phyloP scores from a whole-genome alignment of 2,329 filamentous ascomycete genomes.

The Pseudopyricularia javanii region DNA sequence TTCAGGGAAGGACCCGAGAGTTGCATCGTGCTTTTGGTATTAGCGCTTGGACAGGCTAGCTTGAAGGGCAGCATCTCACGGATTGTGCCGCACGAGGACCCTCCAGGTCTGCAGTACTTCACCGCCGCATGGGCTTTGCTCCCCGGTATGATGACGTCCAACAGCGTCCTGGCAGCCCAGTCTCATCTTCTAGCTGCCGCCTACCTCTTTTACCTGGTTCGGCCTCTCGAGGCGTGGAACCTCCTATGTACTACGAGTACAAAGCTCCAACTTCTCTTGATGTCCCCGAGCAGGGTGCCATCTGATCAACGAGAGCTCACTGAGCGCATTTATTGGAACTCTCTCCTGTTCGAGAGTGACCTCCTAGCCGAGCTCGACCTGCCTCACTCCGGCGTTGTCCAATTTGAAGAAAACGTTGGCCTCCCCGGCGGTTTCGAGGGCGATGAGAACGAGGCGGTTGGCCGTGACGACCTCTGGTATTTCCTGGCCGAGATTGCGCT shows the following conservation, averaged over 20 bases:
- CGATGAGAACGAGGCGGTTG: slow-evolving; percentile 50
- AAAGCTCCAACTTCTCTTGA: slow-evolving; percentile 68
- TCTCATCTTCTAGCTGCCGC: slow-evolving; percentile 72
- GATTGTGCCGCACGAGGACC: slow-evolving; percentile 54
- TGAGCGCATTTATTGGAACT: slow-evolving; percentile 76
- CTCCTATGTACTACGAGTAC: slow-evolving; percentile 68
- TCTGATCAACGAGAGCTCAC: slow-evolving; percentile 59
- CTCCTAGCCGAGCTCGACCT: slow-evolving; percentile 68
- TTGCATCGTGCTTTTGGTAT: slow-evolving; percentile 67
- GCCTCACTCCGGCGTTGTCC: slow-evolving; percentile 70
- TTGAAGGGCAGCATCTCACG: slow-evolving; percentile 65
- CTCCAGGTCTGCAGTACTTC: slow-evolving; percentile 69
- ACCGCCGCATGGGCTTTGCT: slow-evolving; percentile 68
- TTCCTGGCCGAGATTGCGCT: slow-evolving; percentile 75
- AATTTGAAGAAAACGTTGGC: slow-evolving; percentile 70
- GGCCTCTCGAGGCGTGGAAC: slow-evolving; percentile 74
- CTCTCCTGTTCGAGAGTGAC: slow-evolving; percentile 69
- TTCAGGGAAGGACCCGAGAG: slow-evolving; percentile 72
- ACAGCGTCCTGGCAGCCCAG: slow-evolving; percentile 66
- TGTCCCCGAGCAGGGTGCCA: slow-evolving; percentile 59
- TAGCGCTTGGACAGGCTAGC: slow-evolving; percentile 67
- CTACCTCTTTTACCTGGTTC: slow-evolving; percentile 72
- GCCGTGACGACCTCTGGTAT: slow-evolving; percentile 73
- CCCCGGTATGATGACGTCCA: slow-evolving; percentile 67
- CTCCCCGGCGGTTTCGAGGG: slow-evolving; percentile 68